Evolutionary conservation across 2,329 filamentous ascomycete genomes (phyloP), one percentile per base, ranked within the genome.

Genomic region (Domatiomyces globalis): DNA sequence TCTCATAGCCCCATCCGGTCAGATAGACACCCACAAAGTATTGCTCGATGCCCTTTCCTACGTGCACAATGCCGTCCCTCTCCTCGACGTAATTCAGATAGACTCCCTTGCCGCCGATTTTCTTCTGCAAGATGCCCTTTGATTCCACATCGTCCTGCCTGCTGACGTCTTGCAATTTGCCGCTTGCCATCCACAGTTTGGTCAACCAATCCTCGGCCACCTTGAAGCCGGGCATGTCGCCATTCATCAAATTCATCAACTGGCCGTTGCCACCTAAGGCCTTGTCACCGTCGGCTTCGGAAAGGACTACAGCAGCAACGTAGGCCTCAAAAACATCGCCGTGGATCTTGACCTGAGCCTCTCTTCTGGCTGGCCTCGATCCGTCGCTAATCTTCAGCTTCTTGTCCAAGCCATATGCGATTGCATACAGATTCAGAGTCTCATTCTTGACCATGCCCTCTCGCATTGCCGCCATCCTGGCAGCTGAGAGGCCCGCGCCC

Each of bases 311-410:
- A 2, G 84, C 89, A 7, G 85, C 89, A 15, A 94, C 79, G 60
- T 94, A 95, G 0, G 90, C 85, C 65, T 96, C 90, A 61, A 95
- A 94, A 17, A 95, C 76, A 63, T 96, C 90, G 7, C 83, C 89
- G 51, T 85, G 74, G 8, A 87, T 80, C 66, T 95, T 95, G 25
- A 55, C 25, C n/a, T 45, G 43, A 5, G 43, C 43, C 10, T 45
- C 43, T 20, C 43, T 20, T 27, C 43, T 10, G 67, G 46, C 56
- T 62, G 18, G 17, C 45, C 46, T 46, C 18, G 42, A 27, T 18
- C 18, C 17, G 4, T 20, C 15, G 29, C 22, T 17, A 29, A 47
- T 33, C 25, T 72, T 73, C 6, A 85, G 76, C 29, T 75, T 77
- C 59, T 77, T 72, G 47, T 85, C 77, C 58, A 95, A 77, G 0